These are phyloP conservation scores for Candida peoriensis DNA, from an alignment of 805 yeast genomes.

Conservation along the genomic window DNA sequence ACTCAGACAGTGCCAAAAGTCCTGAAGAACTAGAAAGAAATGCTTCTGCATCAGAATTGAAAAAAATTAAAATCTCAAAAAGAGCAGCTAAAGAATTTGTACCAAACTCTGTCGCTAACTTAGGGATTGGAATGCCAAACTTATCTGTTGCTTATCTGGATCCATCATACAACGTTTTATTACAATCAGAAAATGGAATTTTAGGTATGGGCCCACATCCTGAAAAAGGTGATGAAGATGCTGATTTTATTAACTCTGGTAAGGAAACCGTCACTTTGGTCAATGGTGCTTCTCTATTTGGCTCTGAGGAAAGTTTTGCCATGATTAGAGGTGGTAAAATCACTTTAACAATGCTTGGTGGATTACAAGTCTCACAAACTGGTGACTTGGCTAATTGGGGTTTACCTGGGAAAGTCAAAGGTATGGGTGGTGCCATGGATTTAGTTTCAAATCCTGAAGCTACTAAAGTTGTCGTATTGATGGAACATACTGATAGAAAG, in stretches of 20 bases:
- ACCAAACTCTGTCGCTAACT: slow-evolving; percentile 38
- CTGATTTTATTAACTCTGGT: slow-evolving; percentile 47
- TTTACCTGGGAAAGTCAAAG: slow-evolving; percentile 44
- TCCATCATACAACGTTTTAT: slow-evolving; percentile 30
- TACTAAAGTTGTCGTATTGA: slow-evolving; percentile 41
- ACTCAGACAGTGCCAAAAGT: too few species aligned
- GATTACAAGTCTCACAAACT: slow-evolving; percentile 40
- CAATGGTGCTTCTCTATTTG: slow-evolving; percentile 43
- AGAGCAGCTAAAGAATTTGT: slow-evolving; percentile 43
- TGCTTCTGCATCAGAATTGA: slow-evolving; percentile 11
- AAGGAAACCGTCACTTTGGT: slow-evolving; percentile 44
- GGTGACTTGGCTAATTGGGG: slow-evolving; percentile 54
- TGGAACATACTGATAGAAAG: slow-evolving; percentile 44
- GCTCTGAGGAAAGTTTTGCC: slow-evolving; percentile 45
- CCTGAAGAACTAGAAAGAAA: slow-evolving; percentile 13
- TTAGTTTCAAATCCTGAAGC: slow-evolving; percentile 40
- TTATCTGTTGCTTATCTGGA: slow-evolving; percentile 39
- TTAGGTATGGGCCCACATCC: slow-evolving; percentile 47
- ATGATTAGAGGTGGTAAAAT: slow-evolving; percentile 45
- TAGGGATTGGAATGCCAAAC: slow-evolving; percentile 50
- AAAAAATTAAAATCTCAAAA: slow-evolving; percentile 32
- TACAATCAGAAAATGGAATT: slow-evolving; percentile 47
- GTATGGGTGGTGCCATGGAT: slow-evolving; percentile 55
- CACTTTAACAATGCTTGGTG: slow-evolving; percentile 41
- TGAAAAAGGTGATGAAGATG: slow-evolving; percentile 35